phyloP scores from a whole-genome alignment of 495 filamentous ascomycete genomes.

The Parachaetomium inaequale region DNA sequence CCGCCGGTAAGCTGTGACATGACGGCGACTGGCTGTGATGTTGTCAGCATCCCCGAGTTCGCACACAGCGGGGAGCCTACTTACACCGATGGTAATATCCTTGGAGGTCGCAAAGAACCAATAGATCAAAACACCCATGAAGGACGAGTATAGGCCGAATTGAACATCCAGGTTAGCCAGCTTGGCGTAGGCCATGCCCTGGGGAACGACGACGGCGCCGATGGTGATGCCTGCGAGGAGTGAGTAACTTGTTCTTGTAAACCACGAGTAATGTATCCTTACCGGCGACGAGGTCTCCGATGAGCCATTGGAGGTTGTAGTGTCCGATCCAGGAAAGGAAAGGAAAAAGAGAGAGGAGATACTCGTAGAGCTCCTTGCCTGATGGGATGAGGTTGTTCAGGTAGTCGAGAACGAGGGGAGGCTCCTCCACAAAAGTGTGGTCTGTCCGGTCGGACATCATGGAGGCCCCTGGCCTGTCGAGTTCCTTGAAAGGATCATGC shows the following conservation, averaged over 20 bases:
- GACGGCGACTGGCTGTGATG: constrained; percentile 79
- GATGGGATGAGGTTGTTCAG: constrained; percentile 59
- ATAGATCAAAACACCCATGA: constrained; percentile 94
- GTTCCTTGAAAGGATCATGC: constrained; percentile 52
- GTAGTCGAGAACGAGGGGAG: constrained; percentile 74
- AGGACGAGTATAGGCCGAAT: constrained; percentile 93
- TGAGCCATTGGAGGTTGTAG: constrained; percentile 87
- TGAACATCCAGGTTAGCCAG: constrained; percentile 73
- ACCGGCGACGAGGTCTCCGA: constrained; percentile 89
- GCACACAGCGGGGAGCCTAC: constrained; percentile 31
- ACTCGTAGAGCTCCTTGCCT: constrained; percentile 49
- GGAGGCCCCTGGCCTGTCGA: constrained; percentile 70
- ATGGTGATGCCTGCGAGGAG: constrained; percentile 73
- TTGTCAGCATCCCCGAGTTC: constrained; percentile 9
- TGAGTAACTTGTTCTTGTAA: constrained; percentile 11
- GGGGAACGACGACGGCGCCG: constrained; percentile 91
- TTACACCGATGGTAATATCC: constrained; percentile 97
- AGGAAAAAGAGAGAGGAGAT: constrained; percentile 72
- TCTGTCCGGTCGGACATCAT: constrained; percentile 70
- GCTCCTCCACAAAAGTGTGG: constrained; percentile 79
- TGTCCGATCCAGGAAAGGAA: constrained; percentile 81
- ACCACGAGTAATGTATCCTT: constrained; percentile 26
- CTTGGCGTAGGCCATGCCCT: constrained; percentile 95
- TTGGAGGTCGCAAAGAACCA: constrained; percentile 99
- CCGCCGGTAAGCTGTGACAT: constrained; percentile 87